Percentiles rank a stretch among this genome's conserved stretches.
Evolutionary conservation across 2,329 filamentous ascomycete species (phyloP).

Genomic region (Didymella exigua): DNA sequence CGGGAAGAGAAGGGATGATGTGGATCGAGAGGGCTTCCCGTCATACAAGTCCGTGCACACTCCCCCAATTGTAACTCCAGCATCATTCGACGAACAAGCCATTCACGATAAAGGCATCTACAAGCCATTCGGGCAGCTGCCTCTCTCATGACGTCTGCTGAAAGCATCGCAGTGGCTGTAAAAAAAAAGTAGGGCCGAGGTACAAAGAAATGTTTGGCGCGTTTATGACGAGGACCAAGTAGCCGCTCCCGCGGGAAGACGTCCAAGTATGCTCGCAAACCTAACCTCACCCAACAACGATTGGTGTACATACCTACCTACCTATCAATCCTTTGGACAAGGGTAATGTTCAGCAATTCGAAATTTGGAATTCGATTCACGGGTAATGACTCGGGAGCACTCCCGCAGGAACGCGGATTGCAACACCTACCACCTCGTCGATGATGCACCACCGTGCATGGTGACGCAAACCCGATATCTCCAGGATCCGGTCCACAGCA

Average conservation of each 20-base stretch:
- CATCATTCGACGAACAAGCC: background rate
- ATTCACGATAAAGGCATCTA: background rate
- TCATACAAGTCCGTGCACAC: background rate
- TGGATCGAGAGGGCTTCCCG: background rate
- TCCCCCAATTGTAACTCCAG: background rate
- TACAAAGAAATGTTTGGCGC: background rate
- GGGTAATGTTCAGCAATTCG: background rate
- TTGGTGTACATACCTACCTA: background rate
- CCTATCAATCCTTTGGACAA: background rate
- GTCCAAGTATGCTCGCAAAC: background rate
- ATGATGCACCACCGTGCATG: background rate
- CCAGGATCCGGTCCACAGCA: background rate
- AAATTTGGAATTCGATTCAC: background rate
- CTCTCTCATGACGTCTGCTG: background rate
- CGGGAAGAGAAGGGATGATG: background rate
- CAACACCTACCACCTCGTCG: background rate
- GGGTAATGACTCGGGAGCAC: background rate
- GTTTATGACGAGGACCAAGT: background rate
- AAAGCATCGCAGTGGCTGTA: background rate
- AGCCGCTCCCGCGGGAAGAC: background rate
- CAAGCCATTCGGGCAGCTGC: background rate
- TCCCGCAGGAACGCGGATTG: background rate
- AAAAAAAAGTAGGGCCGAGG: background rate
- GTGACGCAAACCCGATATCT: background rate
- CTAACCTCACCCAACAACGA: background rate